phyloP scores from a whole-genome alignment of 23 red algal genomes.

The Chondrus crispus region DNA sequence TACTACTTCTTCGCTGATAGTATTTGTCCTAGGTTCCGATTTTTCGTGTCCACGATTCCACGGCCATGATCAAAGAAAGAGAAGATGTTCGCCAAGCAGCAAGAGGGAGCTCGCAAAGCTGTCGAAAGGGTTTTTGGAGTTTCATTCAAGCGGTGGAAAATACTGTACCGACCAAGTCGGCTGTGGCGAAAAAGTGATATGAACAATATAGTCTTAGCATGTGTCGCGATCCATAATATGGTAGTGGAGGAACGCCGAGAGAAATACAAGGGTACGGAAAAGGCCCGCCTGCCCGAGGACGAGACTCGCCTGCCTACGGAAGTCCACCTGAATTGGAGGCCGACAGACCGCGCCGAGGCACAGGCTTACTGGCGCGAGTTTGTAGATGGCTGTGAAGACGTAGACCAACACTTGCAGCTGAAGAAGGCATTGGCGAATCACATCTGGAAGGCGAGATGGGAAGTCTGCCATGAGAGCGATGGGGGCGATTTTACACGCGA shows the following conservation, averaged over 20 bases:
- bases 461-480: no score
- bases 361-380: no score
- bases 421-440: no score
- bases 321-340: no score
- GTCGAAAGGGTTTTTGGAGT: constrained; percentile 39
- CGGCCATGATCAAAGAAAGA: background rate
- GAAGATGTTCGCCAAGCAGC: background rate
- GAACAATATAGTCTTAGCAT: background rate
- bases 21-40: constrained; percentile 22
- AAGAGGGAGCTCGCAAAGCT: background rate
- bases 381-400: no score
- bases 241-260: background rate
- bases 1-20: constrained; percentile 39
- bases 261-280: no score
- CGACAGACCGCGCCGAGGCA: no score
- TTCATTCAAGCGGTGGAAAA: background rate
- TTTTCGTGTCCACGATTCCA: background rate
- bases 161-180: background rate
- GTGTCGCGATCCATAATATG: background rate
- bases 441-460: no score
- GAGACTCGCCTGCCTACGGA: no score
- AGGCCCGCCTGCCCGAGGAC: no score
- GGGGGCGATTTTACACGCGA: no score
- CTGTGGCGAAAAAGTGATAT: background rate
- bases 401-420: no score